Conservation (phyloP, 169 alveolate species). For the Cryptosporidium sp. region DNA sequence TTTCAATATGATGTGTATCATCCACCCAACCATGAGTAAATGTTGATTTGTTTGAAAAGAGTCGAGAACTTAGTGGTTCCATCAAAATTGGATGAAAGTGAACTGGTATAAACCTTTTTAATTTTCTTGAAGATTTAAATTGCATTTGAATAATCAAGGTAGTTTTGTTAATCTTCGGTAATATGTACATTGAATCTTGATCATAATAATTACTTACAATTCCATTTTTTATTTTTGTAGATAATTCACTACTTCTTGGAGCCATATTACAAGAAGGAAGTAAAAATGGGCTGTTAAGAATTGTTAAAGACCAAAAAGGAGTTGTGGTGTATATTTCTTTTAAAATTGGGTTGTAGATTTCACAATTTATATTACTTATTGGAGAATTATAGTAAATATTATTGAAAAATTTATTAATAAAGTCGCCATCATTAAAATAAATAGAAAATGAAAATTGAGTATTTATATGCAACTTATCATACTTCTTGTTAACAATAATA, state of each 20-base stretch:
- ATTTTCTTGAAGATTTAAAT: neutral
- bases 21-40: conserved; percentile 1
- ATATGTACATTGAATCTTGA: neutral
- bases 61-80: conserved; percentile 15
- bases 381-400: conserved; percentile 61
- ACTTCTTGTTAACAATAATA: neutral
- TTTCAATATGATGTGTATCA: neutral
- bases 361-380: conserved; percentile 14
- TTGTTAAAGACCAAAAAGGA: conserved; percentile 26
- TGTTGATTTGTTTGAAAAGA: conserved; percentile 9
- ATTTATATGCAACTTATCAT: conserved; percentile 19
- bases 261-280: conserved; percentile 36
- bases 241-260: neutral
- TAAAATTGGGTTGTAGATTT: neutral
- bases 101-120: neutral
- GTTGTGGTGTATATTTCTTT: conserved; percentile 7
- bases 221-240: neutral
- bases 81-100: conserved; percentile 40
- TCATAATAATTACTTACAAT: neutral
- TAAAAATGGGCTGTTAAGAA: neutral
- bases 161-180: neutral
- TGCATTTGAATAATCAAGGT: neutral
- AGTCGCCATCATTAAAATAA: neutral
- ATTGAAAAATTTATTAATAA: conserved; percentile 16
- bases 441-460: conserved; percentile 50